Conservation (phyloP, 139 green algal species). For the Choricystis sp. region DNA sequence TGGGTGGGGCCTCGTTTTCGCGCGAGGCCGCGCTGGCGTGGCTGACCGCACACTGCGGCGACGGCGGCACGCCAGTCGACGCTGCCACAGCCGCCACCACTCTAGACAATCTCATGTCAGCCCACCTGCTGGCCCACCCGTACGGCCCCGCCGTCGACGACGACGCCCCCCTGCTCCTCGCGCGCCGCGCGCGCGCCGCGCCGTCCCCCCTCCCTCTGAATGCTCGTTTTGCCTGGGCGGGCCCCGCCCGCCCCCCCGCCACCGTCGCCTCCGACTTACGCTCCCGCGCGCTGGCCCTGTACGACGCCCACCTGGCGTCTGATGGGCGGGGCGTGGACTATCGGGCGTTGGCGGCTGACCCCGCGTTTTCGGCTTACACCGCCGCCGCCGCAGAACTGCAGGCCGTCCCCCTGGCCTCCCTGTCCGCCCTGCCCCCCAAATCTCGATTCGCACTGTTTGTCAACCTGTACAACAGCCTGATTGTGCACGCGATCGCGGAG, state of each 20-base stretch:
- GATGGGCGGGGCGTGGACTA: slow-evolving; percentile 57
- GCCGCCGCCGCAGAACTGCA: slow-evolving; percentile 57
- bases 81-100: not conserved
- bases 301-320: slow-evolving; percentile 43
- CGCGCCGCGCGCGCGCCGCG: slow-evolving; percentile 9
- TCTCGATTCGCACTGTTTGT: slow-evolving; percentile 74
- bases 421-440: slow-evolving; percentile 29
- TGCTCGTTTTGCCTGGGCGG: slow-evolving; percentile 37
- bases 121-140: slow-evolving; percentile 9
- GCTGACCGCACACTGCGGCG: slow-evolving; percentile 7
- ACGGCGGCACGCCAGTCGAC: not conserved
- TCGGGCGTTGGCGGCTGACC: slow-evolving; percentile 29
- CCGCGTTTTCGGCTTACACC: slow-evolving; percentile 40
- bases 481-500: slow-evolving; percentile 59
- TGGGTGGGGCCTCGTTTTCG: slow-evolving; percentile 7
- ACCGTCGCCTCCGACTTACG: slow-evolving; percentile 42
- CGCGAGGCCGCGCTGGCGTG: slow-evolving; percentile 9
- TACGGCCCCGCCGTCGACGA: not conserved
- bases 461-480: slow-evolving; percentile 84
- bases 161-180: not conserved
- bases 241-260: slow-evolving; percentile 15
- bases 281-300: slow-evolving; percentile 47
- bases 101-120: slow-evolving; percentile 13
- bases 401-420: slow-evolving; percentile 28
- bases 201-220: slow-evolving; percentile 25